A percentile compares a stretch with the other conserved stretches of the same genome.
Conservation (phyloP, 805 yeast genomes). For the Schwanniomyces polymorphus region DNA sequence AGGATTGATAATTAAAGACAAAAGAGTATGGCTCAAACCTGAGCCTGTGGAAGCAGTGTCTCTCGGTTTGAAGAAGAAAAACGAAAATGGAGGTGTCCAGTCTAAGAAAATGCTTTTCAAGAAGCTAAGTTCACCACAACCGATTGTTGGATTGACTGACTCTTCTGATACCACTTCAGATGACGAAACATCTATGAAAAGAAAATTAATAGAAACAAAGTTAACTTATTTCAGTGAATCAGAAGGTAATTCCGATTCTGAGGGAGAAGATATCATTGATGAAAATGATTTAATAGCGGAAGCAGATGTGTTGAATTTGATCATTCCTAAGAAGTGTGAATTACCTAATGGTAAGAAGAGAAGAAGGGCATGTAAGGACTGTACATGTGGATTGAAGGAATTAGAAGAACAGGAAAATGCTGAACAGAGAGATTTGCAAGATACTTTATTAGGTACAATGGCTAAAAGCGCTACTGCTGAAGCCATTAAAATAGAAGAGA, state of each 20-base stretch:
- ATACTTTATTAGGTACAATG: slow-evolving; percentile 44
- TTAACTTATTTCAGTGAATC: slow-evolving; percentile 55
- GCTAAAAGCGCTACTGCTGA: slow-evolving; percentile 53
- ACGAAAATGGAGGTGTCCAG: slow-evolving; percentile 3
- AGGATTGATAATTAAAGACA: slow-evolving; percentile 56
- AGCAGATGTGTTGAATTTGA: slow-evolving; percentile 32
- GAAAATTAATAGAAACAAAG: slow-evolving; percentile 47
- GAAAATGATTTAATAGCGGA: slow-evolving; percentile 42
- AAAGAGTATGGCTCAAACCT: slow-evolving; percentile 57
- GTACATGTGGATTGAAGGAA: slow-evolving; percentile 96
- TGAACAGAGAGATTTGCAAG: slow-evolving; percentile 44
- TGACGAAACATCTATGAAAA: slow-evolving; percentile 38
- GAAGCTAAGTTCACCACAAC: slow-evolving; percentile 13
- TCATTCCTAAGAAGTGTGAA: slow-evolving; percentile 62
- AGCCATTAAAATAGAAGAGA: slow-evolving; percentile 54
- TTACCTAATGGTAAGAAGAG: slow-evolving; percentile 56
- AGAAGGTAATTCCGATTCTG: slow-evolving; percentile 50
- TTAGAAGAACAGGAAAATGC: slow-evolving; percentile 66
- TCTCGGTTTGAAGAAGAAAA: slow-evolving; percentile 33
- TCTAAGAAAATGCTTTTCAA: slow-evolving; percentile 16
- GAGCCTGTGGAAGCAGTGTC: slow-evolving; percentile 26
- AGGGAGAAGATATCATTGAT: slow-evolving; percentile 22
- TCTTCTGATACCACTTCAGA: slow-evolving; percentile 42
- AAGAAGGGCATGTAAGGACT: slow-evolving; percentile 95
- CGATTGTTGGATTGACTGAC: slow-evolving; percentile 38